Evolutionary conservation across 2,329 filamentous ascomycete genomes (phyloP), one percentile per base, ranked within the genome.

Genomic region (Dothiorella sarmentorum): DNA sequence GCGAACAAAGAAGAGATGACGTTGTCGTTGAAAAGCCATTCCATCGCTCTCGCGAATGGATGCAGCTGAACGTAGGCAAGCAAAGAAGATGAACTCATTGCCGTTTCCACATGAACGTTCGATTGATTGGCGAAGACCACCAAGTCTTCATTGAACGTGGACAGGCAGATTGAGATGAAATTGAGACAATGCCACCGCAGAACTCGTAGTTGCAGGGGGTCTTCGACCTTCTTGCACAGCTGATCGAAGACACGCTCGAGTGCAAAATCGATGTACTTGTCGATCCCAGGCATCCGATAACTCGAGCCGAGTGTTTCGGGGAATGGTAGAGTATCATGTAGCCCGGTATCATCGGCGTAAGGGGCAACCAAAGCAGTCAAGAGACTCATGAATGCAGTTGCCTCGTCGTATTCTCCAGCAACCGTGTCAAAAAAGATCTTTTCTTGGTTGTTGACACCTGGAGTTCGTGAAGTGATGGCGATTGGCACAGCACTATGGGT

Each of bases 11-110:
- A 84, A 63, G 83, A 84, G 66, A 96, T 85, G 20, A 97, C 90
- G 63, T 88, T 90, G 67, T 95, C 90, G 69, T 96, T 97, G 73
- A 96, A 96, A 74, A 99, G 84, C 91, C 94, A 97, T 69, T 99
- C 94, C 89, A 97, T 97, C 15, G 96, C 87, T 60, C 95, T 85
- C 3, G 90, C 86, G 68, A 97, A 99, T 0, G 95, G 93, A 74
- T 99, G 95, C 56, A 96, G 82, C 22, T 86, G 85, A 60, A 94
- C 85, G 69, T 99, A 99, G 5, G 83, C 82, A 51, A 86, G 84
- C 4, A 97, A 78, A 58, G 89, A 89, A 2, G 87, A 88, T 3
- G 90, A 82, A 40, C 82, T 82, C 63, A 96, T 90, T 15, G 88
- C 84, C 9, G 82, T 76, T 69, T 97, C 91, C 15, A 96, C 85